Evolutionary conservation across 768 basidiomycete species (phyloP), one percentile per base, ranked within the genome.

Genomic region (Exidia glandulosa): DNA sequence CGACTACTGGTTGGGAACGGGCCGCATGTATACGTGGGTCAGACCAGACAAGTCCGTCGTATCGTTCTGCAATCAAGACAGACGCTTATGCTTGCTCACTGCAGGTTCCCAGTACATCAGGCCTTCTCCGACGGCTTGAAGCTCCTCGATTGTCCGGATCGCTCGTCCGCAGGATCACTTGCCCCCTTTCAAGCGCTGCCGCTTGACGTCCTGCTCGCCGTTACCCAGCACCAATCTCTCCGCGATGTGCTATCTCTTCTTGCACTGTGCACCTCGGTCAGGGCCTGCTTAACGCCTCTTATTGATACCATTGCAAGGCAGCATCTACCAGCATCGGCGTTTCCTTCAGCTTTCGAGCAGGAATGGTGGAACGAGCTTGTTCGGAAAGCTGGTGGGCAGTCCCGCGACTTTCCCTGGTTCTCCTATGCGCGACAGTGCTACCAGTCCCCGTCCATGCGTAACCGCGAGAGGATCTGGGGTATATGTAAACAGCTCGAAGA

Each of bases 151-250:
- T 45, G 41, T 23, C 6, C 16, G 41, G 2, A 10, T 14, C 41
- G 41, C 19, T 13, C 41, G 19, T 6, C 16, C 16, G 41, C 41
- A 45, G 6, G 19, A 19, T 71, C 72, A 13, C 67, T 79, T 57
- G 68, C 70, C 61, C 75, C 73, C n/a, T n/a, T n/a, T n/a, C n/a
- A n/a, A n/a, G n/a, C n/a, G 3, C 74, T 88, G 23, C 86, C 86
- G 0, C 87, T 87, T 70, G 87, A 88, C 73, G 74, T 88, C 23
- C 68, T 88, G 48, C 77, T 88, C 59, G 84, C 85, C 73, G 80
- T 88, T 68, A 79, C 83, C 3, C 77, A 76, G 47, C 80, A 82
- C 71, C 77, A 88, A 32, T 77, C 84, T 63, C 71, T 84, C 64
- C 72, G 71, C 52, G 86, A 87, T 70, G 75, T 88, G 23, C 79